phyloP scores from a whole-genome alignment of 2,329 filamentous ascomycete species.

The Fonsecaea nubica region DNA sequence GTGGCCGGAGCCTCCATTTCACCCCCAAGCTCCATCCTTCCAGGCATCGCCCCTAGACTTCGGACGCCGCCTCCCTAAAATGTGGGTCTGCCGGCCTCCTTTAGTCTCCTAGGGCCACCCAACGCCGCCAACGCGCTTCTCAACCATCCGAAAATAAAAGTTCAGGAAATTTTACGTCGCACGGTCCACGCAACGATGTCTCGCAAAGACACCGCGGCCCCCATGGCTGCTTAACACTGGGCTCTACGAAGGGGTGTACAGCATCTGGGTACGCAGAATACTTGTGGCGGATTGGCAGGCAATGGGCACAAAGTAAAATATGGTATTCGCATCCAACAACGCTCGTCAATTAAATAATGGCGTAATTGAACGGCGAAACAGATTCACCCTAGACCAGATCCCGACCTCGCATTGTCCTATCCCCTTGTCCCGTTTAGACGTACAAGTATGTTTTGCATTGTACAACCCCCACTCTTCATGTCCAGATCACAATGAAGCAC shows the following conservation, averaged over 20 bases:
- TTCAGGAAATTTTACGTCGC: constrained; percentile 8
- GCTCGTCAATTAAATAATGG: constrained; percentile 30
- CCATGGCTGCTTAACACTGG: neutral
- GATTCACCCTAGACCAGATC: constrained; percentile 20
- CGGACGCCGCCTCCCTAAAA: constrained; percentile 22
- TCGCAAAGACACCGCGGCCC: constrained; percentile 2
- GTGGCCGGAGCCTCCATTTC: neutral
- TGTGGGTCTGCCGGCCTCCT: constrained; percentile 10
- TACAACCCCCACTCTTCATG: constrained; percentile 28
- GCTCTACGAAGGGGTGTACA: neutral
- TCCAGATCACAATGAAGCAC: constrained; percentile 79
- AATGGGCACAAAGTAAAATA: neutral
- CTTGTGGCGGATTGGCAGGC: neutral
- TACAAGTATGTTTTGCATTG: constrained; percentile 30
- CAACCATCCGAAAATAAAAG: constrained; percentile 29
- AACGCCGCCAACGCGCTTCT: constrained; percentile 19
- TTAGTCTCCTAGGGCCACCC: constrained; percentile 20
- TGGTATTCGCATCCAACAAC: constrained; percentile 21
- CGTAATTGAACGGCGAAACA: constrained; percentile 21
- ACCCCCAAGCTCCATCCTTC: neutral
- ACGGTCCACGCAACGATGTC: constrained; percentile 7
- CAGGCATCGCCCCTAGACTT: constrained; percentile 4
- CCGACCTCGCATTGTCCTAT: constrained; percentile 19
- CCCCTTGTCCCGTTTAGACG: constrained; percentile 25
- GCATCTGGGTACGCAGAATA: neutral